Conservation (phyloP, 768 basidiomycete genomes). For the Myochromella boudieri region DNA sequence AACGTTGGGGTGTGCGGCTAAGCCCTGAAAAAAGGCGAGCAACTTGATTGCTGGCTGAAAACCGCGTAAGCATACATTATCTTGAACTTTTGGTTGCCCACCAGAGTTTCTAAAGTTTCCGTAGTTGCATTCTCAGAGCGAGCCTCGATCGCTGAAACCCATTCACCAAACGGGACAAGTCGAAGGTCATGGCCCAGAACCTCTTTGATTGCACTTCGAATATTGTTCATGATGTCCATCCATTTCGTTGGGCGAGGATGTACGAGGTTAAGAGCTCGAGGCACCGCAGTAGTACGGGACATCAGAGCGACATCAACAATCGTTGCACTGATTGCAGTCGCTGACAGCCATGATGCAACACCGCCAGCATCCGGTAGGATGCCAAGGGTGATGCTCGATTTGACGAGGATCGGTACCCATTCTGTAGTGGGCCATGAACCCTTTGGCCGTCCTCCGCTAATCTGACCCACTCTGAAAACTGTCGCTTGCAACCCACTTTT, state of each 20-base stretch:
- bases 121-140: conserved; percentile 8
- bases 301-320: conserved; percentile 30
- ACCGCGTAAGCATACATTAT: background rate
- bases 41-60: conserved; percentile 15
- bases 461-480: conserved; percentile 33
- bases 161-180: conserved; percentile 14
- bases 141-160: conserved; percentile 13
- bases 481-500: conserved; percentile 27
- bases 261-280: conserved; percentile 31
- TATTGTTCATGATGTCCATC: conserved; percentile 24
- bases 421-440: conserved; percentile 37
- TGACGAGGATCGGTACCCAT: conserved; percentile 35
- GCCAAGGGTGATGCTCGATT: conserved; percentile 27
- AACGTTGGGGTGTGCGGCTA: too few relatives aligned
- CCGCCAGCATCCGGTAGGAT: conserved; percentile 25
- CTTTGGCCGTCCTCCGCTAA: conserved; percentile 26
- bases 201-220: background rate
- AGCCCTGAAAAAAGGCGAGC: conserved; percentile 16
- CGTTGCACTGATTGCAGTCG: conserved; percentile 24
- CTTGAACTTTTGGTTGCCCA: conserved; percentile 3
- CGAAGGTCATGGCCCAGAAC: conserved; percentile 2
- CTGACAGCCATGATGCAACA: conserved; percentile 35
- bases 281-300: conserved; percentile 15
- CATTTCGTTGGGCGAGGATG: conserved; percentile 37
- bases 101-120: conserved; percentile 10